A percentile compares a stretch with the other conserved stretches of the same genome.
phyloP scores from a whole-genome alignment of 1,284 basidiomycete genomes.

The Ganoderma lingzhi region DNA sequence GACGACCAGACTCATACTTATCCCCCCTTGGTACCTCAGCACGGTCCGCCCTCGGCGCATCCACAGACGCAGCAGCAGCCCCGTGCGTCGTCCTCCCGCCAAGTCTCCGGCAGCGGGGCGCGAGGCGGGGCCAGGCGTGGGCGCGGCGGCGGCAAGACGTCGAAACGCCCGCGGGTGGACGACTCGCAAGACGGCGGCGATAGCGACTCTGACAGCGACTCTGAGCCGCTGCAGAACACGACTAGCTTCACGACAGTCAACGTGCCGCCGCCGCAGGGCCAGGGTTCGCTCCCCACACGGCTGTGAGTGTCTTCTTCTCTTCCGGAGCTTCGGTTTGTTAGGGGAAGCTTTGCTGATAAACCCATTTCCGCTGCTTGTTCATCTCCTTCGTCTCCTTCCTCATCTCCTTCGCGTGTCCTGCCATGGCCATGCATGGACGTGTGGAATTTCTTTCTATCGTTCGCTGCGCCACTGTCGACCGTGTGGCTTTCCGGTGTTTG shows the following conservation, averaged over 20 bases:
- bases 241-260: constrained; percentile 30
- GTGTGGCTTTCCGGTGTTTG: constrained; percentile 24
- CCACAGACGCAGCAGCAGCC: constrained; percentile 3
- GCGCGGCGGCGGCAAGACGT: constrained; percentile 22
- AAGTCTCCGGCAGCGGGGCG: constrained; percentile 19
- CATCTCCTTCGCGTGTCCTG: not conserved
- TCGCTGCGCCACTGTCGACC: not conserved
- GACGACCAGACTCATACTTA: constrained; percentile 28
- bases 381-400: not conserved
- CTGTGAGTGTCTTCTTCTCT: constrained; percentile 30
- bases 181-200: constrained; percentile 28
- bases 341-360: not conserved
- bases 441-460: constrained; percentile 9
- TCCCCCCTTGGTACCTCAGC: constrained; percentile 20
- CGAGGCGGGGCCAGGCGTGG: constrained; percentile 22
- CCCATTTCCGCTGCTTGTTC: not conserved
- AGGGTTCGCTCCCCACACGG: constrained; percentile 30
- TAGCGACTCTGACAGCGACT: constrained; percentile 35
- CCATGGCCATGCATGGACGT: not conserved
- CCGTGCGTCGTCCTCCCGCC: constrained; percentile 15
- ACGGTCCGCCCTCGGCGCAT: not conserved
- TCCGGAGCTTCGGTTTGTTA: constrained; percentile 1
- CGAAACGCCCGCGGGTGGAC: constrained; percentile 27
- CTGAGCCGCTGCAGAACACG: constrained; percentile 26
- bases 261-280: constrained; percentile 33